Base-by-base conservation (phyloP, 2,329 filamentous ascomycete species). In the Fusarium multiceps region DNA sequence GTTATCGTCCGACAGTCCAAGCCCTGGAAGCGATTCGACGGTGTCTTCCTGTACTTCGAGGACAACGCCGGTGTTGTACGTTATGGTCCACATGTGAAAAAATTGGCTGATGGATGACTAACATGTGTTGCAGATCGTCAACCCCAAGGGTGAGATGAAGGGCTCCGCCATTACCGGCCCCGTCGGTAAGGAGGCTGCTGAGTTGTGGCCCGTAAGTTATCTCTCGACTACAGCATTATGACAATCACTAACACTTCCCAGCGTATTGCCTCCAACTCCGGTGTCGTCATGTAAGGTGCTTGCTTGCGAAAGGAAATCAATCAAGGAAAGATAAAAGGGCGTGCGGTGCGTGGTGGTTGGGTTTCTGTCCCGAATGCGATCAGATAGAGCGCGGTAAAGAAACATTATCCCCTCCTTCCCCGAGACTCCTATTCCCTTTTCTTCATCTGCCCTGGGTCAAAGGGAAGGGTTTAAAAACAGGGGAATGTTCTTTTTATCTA, bases 91-190 rank as follows among this genome's bases (percentile, higher is more conserved):
- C 27, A 27, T 20, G n/a, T 12, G 6, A 10, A 34, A 9, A 27
- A 13, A 6, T 9, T 16, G 16, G 28, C 23, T 27, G 23, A 12
- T 10, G 28, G 13, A 57, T 58, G 25, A 75, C 83, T 86, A 75
- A 87, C 77, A 21, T n/a, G 8, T 11, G 3, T 43, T 46, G 45
- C 41, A 96, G 93, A 99, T 99, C 81, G 96, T 99, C 89, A 99
- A 99, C 90, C 94, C 95, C 86, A 99, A 99, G 93, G 96, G 96
- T 87, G 96, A 99, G 89, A 99, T 99, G 96, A 99, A 99, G 92
- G 96, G 96, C 82, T 98, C 94, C 75, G 96, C 96, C 84, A 99
- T 99, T 84, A 99, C 96, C 79, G 96, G 96, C 78, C 96, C 96
- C 79, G 95, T 99, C 82, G 96, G 95, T 85, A 99, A 99, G 92